These are phyloP conservation scores for Salix dunnii DNA, from an alignment of 345 rosid genomes.

Conservation along the genomic window DNA sequence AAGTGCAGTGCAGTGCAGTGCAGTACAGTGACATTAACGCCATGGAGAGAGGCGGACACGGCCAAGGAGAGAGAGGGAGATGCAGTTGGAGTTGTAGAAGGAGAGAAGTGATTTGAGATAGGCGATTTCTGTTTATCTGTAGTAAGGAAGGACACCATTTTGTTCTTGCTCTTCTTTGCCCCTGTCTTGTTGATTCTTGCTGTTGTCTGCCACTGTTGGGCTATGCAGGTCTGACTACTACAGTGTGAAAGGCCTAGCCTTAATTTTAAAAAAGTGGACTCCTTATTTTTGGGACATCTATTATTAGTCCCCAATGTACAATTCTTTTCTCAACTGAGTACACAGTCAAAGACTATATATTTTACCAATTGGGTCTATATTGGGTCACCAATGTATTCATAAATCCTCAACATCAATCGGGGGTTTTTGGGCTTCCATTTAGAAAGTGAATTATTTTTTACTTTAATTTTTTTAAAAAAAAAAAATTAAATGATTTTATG, in stretches of 20 bases:
- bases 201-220: constrained; percentile 6
- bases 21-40: constrained; percentile 86
- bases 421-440: too few relatives aligned
- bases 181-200: neutral
- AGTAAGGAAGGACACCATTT: constrained; percentile 75
- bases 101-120: constrained; percentile 59
- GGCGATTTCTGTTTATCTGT: constrained; percentile 58
- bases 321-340: too few relatives aligned
- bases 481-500: too few relatives aligned
- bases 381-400: too few relatives aligned
- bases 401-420: too few relatives aligned
- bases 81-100: constrained; percentile 78
- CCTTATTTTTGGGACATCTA: neutral
- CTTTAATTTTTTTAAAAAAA: too few relatives aligned
- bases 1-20: constrained; percentile 43
- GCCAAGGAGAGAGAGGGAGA: constrained; percentile 67
- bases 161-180: constrained; percentile 29
- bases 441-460: too few relatives aligned
- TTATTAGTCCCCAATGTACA: too few relatives aligned
- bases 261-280: neutral
- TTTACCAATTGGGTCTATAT: too few relatives aligned
- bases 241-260: neutral
- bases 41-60: constrained; percentile 74
- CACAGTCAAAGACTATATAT: too few relatives aligned
- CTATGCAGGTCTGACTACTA: neutral